Percentiles rank a stretch among this genome's conserved stretches.
These are phyloP conservation scores for Orbilia brochopaga DNA, from an alignment of 2,329 filamentous ascomycete genomes.

Conservation along the genomic window DNA sequence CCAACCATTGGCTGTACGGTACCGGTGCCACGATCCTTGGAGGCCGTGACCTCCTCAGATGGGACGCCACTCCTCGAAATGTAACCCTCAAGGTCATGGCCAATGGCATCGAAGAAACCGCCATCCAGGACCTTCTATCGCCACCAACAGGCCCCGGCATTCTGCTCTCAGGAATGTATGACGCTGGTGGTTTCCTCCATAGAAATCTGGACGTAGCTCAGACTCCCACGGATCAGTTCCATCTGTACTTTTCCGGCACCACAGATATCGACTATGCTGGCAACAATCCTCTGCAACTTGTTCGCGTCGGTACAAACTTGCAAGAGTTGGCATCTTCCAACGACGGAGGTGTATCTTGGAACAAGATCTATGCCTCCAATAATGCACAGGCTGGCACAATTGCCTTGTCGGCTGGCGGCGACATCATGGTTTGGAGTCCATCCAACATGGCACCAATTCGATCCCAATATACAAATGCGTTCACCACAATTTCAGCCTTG, in stretches of 20 bases:
- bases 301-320: constrained; percentile 62
- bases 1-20: constrained; percentile 68
- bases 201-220: constrained; percentile 60
- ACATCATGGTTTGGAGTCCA: constrained; percentile 58
- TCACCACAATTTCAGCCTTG: constrained; percentile 61
- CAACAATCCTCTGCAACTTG: constrained; percentile 59
- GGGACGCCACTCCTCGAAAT: constrained; percentile 62
- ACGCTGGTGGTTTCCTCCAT: constrained; percentile 63
- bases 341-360: constrained; percentile 64
- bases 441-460: constrained; percentile 50
- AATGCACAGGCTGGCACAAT: constrained; percentile 61
- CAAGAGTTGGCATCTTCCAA: constrained; percentile 62
- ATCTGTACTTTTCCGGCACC: constrained; percentile 61
- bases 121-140: constrained; percentile 62
- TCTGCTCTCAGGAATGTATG: constrained; percentile 63
- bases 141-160: constrained; percentile 62
- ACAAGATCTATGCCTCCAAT: constrained; percentile 61
- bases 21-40: constrained; percentile 66
- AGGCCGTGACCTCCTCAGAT: constrained; percentile 65
- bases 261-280: constrained; percentile 59
- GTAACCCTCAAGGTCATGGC: constrained; percentile 63
- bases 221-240: constrained; percentile 59
- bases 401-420: constrained; percentile 63
- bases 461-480: constrained; percentile 58
- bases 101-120: constrained; percentile 65